Conservation (phyloP, 164 flowering plant genomes). For the Litsea cubeba region DNA sequence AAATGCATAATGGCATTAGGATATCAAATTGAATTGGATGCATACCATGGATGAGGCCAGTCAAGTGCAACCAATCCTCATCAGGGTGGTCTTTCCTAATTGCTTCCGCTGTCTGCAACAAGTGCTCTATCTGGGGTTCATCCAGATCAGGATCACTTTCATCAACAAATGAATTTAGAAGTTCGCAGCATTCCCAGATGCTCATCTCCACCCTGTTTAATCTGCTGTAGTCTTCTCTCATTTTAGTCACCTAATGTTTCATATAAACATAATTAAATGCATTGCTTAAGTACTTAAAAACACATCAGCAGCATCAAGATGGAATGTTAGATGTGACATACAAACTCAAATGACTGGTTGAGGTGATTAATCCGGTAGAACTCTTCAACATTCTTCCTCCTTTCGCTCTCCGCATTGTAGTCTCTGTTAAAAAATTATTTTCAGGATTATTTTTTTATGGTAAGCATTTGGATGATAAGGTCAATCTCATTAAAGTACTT, state of each 20-base stretch:
- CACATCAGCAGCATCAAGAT: neutral
- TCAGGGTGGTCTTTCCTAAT: constrained; percentile 40
- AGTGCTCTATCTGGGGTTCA: constrained; percentile 45
- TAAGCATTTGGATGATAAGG: too few relatives aligned
- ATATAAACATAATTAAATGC: neutral
- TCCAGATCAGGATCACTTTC: constrained; percentile 48
- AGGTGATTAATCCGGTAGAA: constrained; percentile 33
- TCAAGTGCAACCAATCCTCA: constrained; percentile 43
- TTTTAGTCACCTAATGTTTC: constrained; percentile 23
- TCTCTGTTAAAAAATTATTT: constrained; percentile 20
- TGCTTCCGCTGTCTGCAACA: constrained; percentile 42
- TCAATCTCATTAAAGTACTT: too few relatives aligned
- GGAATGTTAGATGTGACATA: constrained; percentile 6
- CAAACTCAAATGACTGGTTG: constrained; percentile 35
- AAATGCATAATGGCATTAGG: neutral
- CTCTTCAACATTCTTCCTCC: constrained; percentile 27
- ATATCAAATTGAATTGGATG: neutral
- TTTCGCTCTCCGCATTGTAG: constrained; percentile 30
- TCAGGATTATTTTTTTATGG: too few relatives aligned
- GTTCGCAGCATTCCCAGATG: constrained; percentile 48
- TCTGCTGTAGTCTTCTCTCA: constrained; percentile 34
- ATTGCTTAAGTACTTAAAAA: neutral
- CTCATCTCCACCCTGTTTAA: constrained; percentile 32
- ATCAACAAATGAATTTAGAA: constrained; percentile 38
- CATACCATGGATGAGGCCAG: constrained; percentile 43